Conservation (phyloP, 1,139 yeast species). For the Taphrina wiesneri region DNA sequence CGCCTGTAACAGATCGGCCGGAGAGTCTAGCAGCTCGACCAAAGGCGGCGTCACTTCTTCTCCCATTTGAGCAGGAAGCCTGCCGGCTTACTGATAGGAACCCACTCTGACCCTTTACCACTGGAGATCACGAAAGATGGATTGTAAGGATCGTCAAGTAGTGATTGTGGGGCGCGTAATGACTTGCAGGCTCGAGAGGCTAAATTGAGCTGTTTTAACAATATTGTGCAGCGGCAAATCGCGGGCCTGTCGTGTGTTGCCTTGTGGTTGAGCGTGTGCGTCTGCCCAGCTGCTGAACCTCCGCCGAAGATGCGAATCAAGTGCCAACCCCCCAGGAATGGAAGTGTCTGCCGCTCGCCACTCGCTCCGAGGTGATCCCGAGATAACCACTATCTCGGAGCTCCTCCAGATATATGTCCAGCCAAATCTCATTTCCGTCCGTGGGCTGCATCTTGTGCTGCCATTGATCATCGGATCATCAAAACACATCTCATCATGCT, state of each 20-base stretch:
- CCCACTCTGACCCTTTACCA: not conserved
- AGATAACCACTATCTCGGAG: not conserved
- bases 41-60: constrained; percentile 9
- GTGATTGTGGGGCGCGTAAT: not conserved
- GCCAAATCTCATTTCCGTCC: not conserved
- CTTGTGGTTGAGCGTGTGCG: not conserved
- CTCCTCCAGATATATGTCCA: not conserved
- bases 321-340: too few species aligned
- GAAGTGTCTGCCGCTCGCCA: too few species aligned
- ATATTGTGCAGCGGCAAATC: not conserved
- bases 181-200: not conserved
- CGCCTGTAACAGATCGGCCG: constrained; percentile 25
- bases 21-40: constrained; percentile 26
- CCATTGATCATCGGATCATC: not conserved
- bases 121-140: not conserved
- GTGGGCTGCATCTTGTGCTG: not conserved
- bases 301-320: not conserved
- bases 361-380: not conserved
- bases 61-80: not conserved
- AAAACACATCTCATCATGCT: not conserved
- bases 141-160: not conserved
- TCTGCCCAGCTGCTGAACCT: not conserved
- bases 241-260: constrained; percentile 4
- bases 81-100: not conserved
- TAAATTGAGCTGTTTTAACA: not conserved